Base-by-base conservation (phyloP, 1,284 basidiomycete genomes). In the Takashimella tepidaria region DNA sequence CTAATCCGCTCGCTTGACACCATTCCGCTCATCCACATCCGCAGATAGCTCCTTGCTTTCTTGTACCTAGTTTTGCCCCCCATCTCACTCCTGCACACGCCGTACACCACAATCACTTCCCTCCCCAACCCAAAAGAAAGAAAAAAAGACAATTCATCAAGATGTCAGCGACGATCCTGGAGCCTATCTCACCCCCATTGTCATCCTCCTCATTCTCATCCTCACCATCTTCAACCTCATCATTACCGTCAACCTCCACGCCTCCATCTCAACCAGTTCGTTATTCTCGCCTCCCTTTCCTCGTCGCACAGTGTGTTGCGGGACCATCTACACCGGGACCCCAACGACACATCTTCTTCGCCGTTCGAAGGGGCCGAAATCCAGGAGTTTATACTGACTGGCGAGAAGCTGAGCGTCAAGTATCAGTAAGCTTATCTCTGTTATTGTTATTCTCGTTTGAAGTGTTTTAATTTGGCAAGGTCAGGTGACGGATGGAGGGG, bases 311-410 rank as follows among this genome's bases (percentile, higher is more conserved):
- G 31, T 37, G 31, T 16, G 31, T 37, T 24, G 57, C 59, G 8
- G 63, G 56, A 11, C 54, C 57, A 20, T 54, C 58, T n/a, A 58
- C 31, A 37, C 31, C 49, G 27, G 27, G 42, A 3, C 50, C 45
- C 5, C 58, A 59, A 46, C 47, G 64, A 45, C 62, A 62, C 47
- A 50, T 67, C 6, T 68, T 53, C 49, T 56, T 65, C 45, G 68
- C 58, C n/a, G 61, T 68, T 13, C 56, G 64, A 51, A 47, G 42
- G 46, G 68, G 66, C 11, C 55, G 57, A 44, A 23, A 21, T 3
- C 41, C 56, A 10, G 66, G 64, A 16, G 68, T 69, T 0, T 69
- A 61, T 45, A 62, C 61, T 11, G 45, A 52, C 10, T 64, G 64
- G 63, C 40, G 55, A 44, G 55, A 63, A 44, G 64, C 64, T 20